Base-by-base conservation (phyloP, 371 early-diverging fungal species). In the Blakeslea trispora region DNA sequence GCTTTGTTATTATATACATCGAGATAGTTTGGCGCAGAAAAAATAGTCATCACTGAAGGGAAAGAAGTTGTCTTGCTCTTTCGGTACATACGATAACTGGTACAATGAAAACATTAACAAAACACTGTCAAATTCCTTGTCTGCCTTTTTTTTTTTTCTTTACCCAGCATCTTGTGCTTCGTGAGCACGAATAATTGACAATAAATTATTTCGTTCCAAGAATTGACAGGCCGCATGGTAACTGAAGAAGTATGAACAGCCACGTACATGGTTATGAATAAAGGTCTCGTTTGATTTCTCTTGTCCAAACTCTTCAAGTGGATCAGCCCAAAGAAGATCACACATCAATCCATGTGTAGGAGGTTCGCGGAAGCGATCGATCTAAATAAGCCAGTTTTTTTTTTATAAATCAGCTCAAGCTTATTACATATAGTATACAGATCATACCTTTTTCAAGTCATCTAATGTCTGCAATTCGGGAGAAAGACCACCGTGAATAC, bases 1-100 rank as follows among this genome's bases (percentile, higher is more conserved):
- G 97, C 99, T 81, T 96, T 97, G 83, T 97, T 98, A 79, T 96
- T 96, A 78, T 98, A 98, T 14, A 95, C 86, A 70, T 97, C 99
- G 37, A 98, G 78, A 66, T 98, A 98, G 70, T 98, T 98, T 18
- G 98, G 98, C 34, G 98, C 98, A 9, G 94, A 94, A 66, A 99
- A 98, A 47, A 99, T 92, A 49, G 98, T 99, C 80, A 97, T 95
- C 11, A 98, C 93, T 1, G 95, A 85, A n/a, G 95, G 97, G 71
- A 97, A 99, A 9, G 93, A 93, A 1, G 95, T 96, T 3, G 94
- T 84, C 63, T 87, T 86, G 63, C 92, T 95, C 72, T 92, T 96
- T 53, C 92, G 84, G 72, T 97, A 96, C 96, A 96, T 96, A 47
- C 94, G 87, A 71, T 93, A 94, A n/a, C 56, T 56, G 55, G 15